These are phyloP conservation scores for Clarkia xantiana DNA, from an alignment of 345 rosid genomes.

Conservation along the genomic window DNA sequence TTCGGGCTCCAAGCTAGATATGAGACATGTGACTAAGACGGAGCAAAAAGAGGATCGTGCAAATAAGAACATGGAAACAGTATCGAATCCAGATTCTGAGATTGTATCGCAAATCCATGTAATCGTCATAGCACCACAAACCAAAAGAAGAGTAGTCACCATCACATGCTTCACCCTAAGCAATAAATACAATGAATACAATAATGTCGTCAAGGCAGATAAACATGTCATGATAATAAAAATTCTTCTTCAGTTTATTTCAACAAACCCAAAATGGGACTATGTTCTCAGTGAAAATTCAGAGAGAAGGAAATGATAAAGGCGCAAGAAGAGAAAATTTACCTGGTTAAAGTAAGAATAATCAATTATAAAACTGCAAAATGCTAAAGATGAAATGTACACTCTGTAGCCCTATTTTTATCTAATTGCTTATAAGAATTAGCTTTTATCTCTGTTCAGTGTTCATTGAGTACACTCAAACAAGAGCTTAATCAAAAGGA, in stretches of 20 bases:
- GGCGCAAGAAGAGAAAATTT: no score
- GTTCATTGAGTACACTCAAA: neutral
- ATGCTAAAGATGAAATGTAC: no score
- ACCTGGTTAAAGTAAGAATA: no score
- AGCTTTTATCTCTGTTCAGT: neutral
- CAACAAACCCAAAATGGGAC: no score
- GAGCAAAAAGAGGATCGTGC: neutral
- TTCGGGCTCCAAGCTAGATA: neutral
- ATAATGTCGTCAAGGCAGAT: neutral
- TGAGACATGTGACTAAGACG: neutral
- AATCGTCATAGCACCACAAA: conserved; percentile 88
- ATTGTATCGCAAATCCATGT: conserved; percentile 94
- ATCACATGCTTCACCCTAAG: conserved; percentile 46
- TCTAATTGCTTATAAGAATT: neutral
- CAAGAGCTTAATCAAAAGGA: neutral
- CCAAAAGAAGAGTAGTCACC: conserved; percentile 64
- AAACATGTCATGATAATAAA: neutral
- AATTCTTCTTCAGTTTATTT: no score
- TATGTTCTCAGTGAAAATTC: no score
- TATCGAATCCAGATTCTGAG: conserved; percentile 95
- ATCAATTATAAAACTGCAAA: no score
- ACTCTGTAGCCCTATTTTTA: no score
- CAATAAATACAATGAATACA: conserved; percentile 2
- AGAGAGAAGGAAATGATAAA: no score
- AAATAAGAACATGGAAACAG: conserved; percentile 3